Base-by-base conservation (phyloP, 75 land plant genomes). In the Selaginella tamariscina region DNA sequence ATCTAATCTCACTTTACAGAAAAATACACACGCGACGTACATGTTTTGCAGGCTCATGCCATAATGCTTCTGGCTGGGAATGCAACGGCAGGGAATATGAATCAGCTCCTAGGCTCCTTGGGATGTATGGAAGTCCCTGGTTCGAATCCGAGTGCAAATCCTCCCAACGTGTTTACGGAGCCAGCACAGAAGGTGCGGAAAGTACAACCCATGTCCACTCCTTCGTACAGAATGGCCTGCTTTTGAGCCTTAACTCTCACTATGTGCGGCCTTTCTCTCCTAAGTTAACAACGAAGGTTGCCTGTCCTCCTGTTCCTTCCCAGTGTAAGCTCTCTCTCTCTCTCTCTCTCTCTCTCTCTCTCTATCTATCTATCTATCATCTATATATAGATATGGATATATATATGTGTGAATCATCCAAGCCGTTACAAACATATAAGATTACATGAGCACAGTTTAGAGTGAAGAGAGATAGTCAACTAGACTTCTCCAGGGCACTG, bases 41-140 rank as follows among this genome's bases (percentile, higher is more conserved):
- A 73, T 1, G 26, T 1, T 54, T 27, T 65, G 32, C 80, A 84
- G 86, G 86, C 80, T 1, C 86, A 82, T 24, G 85, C 86, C 13
- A 84, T 84, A 55, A 84, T 84, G 86, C 65, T 84, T 0, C 74
- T 84, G 28, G 85, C 85, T 30, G 85, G 67, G n/a, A 75, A 67
- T 65, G 72, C 66, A 44, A 39, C 27, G 32, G 31, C 73, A 18
- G 39, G 70, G 67, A 39, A 39, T 15, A 15, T 15, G 49, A 39
- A 15, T 39, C 49, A 39, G 49, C 5, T 39, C 15, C 49, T 39
- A 15, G 49, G 49, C 5, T 39, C 49, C 49, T 39, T 39, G 49
- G 49, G 11, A 39, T 39, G 11, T 15, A 5, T 39, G 49, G 11
- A 39, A 39, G 49, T 15, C 49, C 49, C 49, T 5, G 49, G 11